Conservation (phyloP, 257 asterid species). For the Thymus mandschuricus region DNA sequence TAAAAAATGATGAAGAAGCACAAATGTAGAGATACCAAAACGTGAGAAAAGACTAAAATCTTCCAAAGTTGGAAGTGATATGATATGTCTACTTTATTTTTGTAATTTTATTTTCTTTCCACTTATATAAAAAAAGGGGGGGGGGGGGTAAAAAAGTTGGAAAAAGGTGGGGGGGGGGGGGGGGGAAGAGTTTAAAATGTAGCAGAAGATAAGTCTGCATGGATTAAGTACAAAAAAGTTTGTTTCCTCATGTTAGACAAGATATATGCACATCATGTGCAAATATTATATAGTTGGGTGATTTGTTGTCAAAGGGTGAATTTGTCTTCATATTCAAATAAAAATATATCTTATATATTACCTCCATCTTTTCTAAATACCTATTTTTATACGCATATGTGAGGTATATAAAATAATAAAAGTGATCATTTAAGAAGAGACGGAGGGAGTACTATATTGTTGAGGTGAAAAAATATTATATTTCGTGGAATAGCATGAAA, state of each 20-base stretch:
- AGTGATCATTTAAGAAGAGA: no score
- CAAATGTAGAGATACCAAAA: not conserved
- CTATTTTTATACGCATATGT: no score
- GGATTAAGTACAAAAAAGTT: not conserved
- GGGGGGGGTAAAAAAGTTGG: not conserved
- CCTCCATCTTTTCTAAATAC: no score
- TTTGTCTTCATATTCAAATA: slow-evolving; percentile 7
- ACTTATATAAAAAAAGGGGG: not conserved
- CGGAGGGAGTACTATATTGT: no score
- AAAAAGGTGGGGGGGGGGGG: not conserved
- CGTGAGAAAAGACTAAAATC: not conserved
- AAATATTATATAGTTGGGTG: not conserved
- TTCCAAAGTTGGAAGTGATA: slow-evolving; percentile 1
- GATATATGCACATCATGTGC: slow-evolving; percentile 26
- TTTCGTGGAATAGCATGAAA: no score
- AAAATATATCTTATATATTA: no score
- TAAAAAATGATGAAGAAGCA: not conserved
- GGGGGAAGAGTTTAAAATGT: not conserved
- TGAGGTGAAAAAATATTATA: no score
- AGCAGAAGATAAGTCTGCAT: slow-evolving; percentile 27
- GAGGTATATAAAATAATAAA: no score
- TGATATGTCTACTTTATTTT: slow-evolving; percentile 19
- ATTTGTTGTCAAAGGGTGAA: slow-evolving; percentile 10
- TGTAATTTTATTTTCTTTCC: not conserved
- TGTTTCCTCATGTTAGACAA: slow-evolving; percentile 30